phyloP scores from a whole-genome alignment of 257 asterid genomes.

The Jacaranda copaia region DNA sequence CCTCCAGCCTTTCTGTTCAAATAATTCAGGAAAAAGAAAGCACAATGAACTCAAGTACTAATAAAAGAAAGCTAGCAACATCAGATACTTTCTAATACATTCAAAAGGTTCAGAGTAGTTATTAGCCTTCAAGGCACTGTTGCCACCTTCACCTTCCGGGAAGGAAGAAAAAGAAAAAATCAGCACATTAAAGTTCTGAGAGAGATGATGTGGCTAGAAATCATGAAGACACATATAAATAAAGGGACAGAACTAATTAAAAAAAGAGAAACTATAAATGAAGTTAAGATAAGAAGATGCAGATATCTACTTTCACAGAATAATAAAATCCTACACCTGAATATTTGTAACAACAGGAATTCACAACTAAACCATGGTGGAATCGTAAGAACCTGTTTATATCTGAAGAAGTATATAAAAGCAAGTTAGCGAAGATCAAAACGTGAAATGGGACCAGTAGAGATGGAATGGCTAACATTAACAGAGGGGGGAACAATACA shows the following conservation, averaged over 20 bases:
- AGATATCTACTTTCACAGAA: no score
- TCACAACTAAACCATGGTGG: background rate
- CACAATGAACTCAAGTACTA: constrained; percentile 19
- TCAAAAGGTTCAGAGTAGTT: no score
- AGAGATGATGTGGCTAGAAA: no score
- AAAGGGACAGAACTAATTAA: no score
- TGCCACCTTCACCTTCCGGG: no score
- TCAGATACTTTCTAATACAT: constrained; percentile 54
- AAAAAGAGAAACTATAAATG: no score
- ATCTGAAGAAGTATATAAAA: background rate
- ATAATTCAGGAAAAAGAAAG: constrained; percentile 56
- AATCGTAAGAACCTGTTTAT: background rate
- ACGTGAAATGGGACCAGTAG: background rate
- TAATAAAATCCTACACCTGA: background rate
- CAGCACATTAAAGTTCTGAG: no score
- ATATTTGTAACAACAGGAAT: constrained; percentile 5
- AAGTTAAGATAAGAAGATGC: no score
- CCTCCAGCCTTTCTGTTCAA: constrained; percentile 87
- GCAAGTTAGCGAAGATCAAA: background rate
- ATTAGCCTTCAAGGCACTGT: no score
- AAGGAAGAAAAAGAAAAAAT: no score
- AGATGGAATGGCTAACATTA: background rate
- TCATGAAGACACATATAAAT: no score
- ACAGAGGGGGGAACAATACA: background rate
- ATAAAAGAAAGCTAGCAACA: constrained; percentile 17